These are phyloP conservation scores for Erysimum cheiranthoides DNA, from an alignment of 345 rosid genomes.

Conservation along the genomic window DNA sequence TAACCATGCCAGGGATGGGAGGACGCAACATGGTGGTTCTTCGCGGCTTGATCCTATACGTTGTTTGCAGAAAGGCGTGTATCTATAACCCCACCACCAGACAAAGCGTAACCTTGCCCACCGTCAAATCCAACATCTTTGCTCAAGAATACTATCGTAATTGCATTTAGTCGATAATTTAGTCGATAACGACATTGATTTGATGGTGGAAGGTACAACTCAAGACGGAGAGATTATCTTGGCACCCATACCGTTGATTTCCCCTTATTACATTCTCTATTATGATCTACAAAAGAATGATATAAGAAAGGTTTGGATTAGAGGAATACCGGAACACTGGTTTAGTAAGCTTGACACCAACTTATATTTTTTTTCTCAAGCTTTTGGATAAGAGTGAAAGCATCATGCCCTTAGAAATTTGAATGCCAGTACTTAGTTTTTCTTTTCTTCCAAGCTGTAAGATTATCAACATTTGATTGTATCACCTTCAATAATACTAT, in stretches of 20 bases:
- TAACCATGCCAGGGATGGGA: neutral
- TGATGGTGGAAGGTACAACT: neutral
- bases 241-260: rapidly evolving
- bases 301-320: neutral
- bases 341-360: neutral
- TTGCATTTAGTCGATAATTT: neutral
- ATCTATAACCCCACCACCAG: conserved; percentile 17
- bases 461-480: neutral
- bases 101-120: neutral
- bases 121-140: neutral
- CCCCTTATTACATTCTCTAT: neutral
- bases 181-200: neutral
- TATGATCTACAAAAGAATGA: conserved; percentile 15
- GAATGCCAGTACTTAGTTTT: neutral
- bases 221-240: neutral
- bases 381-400: neutral
- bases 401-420: conserved; percentile 21
- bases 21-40: neutral
- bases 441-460: neutral
- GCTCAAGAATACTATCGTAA: neutral
- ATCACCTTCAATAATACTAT: neutral
- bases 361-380: rapidly evolving
- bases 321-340: neutral
- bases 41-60: conserved; percentile 9
- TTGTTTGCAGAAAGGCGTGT: neutral